Conservation (phyloP, 2,329 filamentous ascomycete species). For the Trichophyton mentagrophytes region DNA sequence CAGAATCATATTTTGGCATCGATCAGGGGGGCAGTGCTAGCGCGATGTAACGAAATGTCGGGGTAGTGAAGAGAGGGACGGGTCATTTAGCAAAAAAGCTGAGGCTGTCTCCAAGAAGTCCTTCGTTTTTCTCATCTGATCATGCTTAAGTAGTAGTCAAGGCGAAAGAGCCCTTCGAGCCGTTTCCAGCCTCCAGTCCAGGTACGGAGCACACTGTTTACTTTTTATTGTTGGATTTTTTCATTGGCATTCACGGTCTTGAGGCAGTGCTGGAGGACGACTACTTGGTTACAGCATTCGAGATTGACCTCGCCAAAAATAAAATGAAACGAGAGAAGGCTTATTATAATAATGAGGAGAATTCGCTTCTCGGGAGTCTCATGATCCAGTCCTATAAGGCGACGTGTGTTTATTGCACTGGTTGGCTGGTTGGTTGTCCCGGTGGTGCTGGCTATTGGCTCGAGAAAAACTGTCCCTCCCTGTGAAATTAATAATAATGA, state of each 20-base stretch:
- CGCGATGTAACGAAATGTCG: not conserved
- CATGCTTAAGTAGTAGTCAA: too few relatives aligned
- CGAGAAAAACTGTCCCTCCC: not conserved
- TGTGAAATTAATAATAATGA: not conserved
- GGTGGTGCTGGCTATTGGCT: not conserved
- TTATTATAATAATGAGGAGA: too few relatives aligned
- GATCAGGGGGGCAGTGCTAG: not conserved
- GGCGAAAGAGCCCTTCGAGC: not conserved
- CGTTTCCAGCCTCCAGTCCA: not conserved
- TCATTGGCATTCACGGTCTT: not conserved
- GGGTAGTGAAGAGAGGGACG: not conserved
- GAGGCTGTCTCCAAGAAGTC: not conserved
- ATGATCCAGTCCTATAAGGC: not conserved
- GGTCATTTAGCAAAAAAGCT: not conserved
- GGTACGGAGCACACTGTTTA: not conserved
- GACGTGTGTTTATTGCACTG: not conserved
- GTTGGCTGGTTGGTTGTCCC: not conserved
- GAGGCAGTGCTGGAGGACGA: not conserved
- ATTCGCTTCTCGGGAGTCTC: not conserved
- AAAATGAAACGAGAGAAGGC: not conserved
- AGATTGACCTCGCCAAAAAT: not conserved
- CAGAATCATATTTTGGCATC: not conserved
- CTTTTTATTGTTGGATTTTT: not conserved
- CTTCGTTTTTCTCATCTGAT: too few relatives aligned
- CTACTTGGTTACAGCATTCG: not conserved